A percentile compares a stretch with the other conserved stretches of the same genome.
These are phyloP conservation scores for Paulownia fortunei DNA, from an alignment of 257 asterid genomes.

Conservation along the genomic window DNA sequence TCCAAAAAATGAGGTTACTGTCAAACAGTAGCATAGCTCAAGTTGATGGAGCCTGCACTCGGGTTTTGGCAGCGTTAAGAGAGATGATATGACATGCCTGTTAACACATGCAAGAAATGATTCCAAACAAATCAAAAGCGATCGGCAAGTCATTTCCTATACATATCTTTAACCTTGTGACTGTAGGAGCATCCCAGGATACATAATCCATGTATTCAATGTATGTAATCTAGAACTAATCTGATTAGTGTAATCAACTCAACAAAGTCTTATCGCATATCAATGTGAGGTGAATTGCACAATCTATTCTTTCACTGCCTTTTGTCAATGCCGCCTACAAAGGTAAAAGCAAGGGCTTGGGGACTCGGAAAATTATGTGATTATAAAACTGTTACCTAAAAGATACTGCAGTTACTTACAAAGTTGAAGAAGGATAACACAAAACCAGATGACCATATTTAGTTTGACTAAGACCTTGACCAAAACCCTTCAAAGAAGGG, in stretches of 20 bases:
- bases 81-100: not conserved
- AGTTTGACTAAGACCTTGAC: slow-evolving; percentile 5
- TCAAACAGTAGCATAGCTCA: slow-evolving; percentile 28
- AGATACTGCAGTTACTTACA: no score
- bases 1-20: slow-evolving; percentile 29
- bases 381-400: not conserved
- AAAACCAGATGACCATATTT: no score
- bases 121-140: slow-evolving; percentile 6
- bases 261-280: not conserved
- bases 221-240: not conserved
- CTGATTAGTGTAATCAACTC: not conserved
- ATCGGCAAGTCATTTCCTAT: not conserved
- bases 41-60: slow-evolving; percentile 20
- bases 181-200: not conserved
- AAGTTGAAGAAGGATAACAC: no score
- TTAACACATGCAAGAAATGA: not conserved
- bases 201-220: not conserved
- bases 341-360: no score
- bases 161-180: not conserved
- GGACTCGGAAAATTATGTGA: not conserved
- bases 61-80: not conserved
- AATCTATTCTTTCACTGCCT: no score
- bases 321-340: no score
- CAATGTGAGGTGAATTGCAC: no score
- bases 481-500: not conserved